Percentiles rank a stretch among this genome's conserved stretches.
These are phyloP conservation scores for Naumovozyma dairenensis DNA, from an alignment of 805 yeast genomes.

Conservation along the genomic window DNA sequence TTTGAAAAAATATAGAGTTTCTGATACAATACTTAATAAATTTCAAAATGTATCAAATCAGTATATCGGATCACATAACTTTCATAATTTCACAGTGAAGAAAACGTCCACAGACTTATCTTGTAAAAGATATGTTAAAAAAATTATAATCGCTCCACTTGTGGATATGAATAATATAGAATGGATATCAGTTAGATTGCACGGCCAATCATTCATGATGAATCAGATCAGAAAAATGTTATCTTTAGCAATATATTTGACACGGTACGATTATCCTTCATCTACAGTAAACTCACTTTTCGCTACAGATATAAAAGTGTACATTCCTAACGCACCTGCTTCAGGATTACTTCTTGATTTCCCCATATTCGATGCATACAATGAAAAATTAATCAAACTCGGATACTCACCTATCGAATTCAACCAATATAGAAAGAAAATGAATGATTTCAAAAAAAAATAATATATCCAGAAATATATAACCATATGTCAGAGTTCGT, in stretches of 20 bases:
- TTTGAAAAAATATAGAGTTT: neutral
- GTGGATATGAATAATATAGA: conserved; percentile 33
- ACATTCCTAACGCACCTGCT: conserved; percentile 91
- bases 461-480: conserved; percentile 81
- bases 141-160: conserved; percentile 66
- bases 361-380: conserved; percentile 75
- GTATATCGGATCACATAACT: conserved; percentile 77
- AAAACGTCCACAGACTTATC: conserved; percentile 64
- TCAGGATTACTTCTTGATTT: conserved; percentile 72
- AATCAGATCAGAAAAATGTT: conserved; percentile 95
- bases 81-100: conserved; percentile 71
- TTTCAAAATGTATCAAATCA: neutral
- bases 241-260: conserved; percentile 73
- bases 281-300: too few species aligned
- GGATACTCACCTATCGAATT: conserved; percentile 53
- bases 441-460: conserved; percentile 74
- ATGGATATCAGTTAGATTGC: conserved; percentile 83
- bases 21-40: neutral
- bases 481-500: too few species aligned
- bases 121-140: conserved; percentile 64
- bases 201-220: conserved; percentile 91
- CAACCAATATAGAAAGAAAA: conserved; percentile 48
- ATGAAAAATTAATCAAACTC: conserved; percentile 48
- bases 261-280: conserved; percentile 66
- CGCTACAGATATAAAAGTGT: conserved; percentile 43